These are phyloP conservation scores for Acacia acuminata DNA, from an alignment of 306 rosid species.

Conservation along the genomic window DNA sequence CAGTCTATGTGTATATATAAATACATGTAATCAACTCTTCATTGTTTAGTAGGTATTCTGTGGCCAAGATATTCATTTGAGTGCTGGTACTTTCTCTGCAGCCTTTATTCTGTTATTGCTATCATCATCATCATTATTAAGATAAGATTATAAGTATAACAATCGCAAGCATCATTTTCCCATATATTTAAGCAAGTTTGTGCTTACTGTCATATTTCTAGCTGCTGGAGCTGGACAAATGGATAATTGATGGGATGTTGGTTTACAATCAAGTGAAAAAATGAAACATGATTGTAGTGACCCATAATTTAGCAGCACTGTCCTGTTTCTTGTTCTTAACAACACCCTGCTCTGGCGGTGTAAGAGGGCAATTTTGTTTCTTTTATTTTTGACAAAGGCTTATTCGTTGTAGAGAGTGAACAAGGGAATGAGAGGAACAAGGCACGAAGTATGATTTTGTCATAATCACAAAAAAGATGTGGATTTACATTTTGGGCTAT, in stretches of 20 bases:
- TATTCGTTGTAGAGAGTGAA: background rate
- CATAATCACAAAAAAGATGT: background rate
- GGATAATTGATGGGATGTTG: slow-evolving; percentile 16
- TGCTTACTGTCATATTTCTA: slow-evolving; percentile 1
- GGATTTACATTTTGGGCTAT: background rate
- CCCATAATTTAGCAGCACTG: slow-evolving; percentile 6
- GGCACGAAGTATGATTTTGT: background rate
- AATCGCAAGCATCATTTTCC: slow-evolving; percentile 29
- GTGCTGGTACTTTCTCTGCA: slow-evolving; percentile 22
- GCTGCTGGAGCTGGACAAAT: slow-evolving; percentile 23
- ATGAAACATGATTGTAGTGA: background rate
- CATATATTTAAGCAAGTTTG: background rate
- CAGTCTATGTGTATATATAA: slow-evolving; percentile 62
- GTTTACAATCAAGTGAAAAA: background rate
- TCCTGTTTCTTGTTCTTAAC: background rate
- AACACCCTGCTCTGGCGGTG: background rate
- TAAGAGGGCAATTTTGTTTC: background rate
- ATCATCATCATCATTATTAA: background rate
- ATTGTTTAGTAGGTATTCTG: slow-evolving; percentile 54
- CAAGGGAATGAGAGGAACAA: background rate
- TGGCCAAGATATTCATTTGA: slow-evolving; percentile 44
- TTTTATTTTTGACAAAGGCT: background rate
- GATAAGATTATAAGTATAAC: slow-evolving; percentile 22
- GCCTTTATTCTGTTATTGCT: background rate
- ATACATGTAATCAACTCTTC: slow-evolving; percentile 76